Conservation (phyloP, 345 rosid species). For the Syzygium oleosum region DNA sequence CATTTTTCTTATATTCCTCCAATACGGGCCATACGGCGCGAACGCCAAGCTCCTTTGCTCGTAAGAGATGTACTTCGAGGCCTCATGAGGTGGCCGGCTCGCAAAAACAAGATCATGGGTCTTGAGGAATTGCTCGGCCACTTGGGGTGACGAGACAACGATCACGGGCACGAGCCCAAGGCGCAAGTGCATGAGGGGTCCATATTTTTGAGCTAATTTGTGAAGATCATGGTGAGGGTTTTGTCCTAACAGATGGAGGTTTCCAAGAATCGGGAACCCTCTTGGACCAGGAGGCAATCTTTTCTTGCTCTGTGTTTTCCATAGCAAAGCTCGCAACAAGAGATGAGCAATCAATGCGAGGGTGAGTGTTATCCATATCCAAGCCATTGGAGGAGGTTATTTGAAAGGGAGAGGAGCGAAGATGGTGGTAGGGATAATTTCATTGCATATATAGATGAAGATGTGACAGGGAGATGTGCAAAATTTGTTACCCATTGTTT, state of each 20-base stretch:
- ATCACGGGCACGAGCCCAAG: slow-evolving; percentile 20
- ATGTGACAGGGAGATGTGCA: not conserved
- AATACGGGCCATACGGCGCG: not conserved
- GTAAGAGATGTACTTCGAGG: not conserved
- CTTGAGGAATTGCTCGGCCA: slow-evolving; percentile 29
- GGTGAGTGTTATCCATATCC: not conserved
- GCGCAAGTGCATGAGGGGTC: slow-evolving; percentile 29
- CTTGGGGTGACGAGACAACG: slow-evolving; percentile 27
- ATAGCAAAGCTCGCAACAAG: slow-evolving; percentile 11
- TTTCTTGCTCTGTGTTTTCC: slow-evolving; percentile 17
- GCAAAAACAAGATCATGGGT: slow-evolving; percentile 36
- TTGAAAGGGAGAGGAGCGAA: not conserved
- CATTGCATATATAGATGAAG: not conserved
- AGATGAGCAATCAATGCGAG: not conserved
- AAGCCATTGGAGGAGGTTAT: not conserved
- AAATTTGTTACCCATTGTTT: not conserved
- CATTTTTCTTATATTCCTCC: not conserved
- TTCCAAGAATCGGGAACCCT: slow-evolving; percentile 27
- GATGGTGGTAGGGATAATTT: not conserved
- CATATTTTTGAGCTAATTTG: slow-evolving; percentile 20
- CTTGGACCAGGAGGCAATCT: slow-evolving; percentile 30
- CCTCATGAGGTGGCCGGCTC: slow-evolving; percentile 13
- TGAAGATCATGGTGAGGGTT: slow-evolving; percentile 26
- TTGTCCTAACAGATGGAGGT: slow-evolving; percentile 21
- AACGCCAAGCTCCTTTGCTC: not conserved